A percentile compares a stretch with the other conserved stretches of the same genome.
phyloP scores from a whole-genome alignment of 345 rosid species.

The Theobroma cacao region DNA sequence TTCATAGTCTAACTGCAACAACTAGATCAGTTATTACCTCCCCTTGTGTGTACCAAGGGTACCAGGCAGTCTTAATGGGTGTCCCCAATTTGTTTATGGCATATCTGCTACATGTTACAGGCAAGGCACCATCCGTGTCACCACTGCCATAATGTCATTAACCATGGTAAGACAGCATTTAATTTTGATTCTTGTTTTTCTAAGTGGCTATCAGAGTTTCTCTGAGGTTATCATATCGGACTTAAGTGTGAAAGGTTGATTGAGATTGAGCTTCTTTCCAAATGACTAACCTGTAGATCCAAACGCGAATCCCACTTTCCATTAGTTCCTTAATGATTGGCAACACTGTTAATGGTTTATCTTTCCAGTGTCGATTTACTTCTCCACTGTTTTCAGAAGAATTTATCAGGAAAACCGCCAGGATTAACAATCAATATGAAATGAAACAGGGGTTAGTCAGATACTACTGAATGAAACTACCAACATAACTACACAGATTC shows the following conservation, averaged over 20 bases:
- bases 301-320: neutral
- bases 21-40: slow-evolving; percentile 15
- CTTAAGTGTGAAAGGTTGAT: neutral
- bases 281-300: slow-evolving; percentile 14
- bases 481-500: neutral
- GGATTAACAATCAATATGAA: neutral
- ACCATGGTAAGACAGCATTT: neutral
- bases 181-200: neutral
- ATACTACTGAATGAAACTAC: neutral
- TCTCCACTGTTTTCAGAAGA: slow-evolving; percentile 13
- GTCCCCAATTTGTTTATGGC: slow-evolving; percentile 10
- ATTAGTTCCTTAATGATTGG: slow-evolving; percentile 26
- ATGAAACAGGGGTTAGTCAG: neutral
- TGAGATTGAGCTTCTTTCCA: neutral
- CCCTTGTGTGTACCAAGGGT: slow-evolving; percentile 22
- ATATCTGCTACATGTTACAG: slow-evolving; percentile 20
- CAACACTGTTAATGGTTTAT: slow-evolving; percentile 17
- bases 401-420: neutral
- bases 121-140: slow-evolving; percentile 22
- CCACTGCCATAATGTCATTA: slow-evolving; percentile 15
- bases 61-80: slow-evolving; percentile 7
- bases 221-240: neutral
- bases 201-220: neutral
- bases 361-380: slow-evolving; percentile 20
- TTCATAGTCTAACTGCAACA: neutral